Base-by-base conservation (phyloP, 352 stramenopile species). In the Phytophthora sojae region DNA sequence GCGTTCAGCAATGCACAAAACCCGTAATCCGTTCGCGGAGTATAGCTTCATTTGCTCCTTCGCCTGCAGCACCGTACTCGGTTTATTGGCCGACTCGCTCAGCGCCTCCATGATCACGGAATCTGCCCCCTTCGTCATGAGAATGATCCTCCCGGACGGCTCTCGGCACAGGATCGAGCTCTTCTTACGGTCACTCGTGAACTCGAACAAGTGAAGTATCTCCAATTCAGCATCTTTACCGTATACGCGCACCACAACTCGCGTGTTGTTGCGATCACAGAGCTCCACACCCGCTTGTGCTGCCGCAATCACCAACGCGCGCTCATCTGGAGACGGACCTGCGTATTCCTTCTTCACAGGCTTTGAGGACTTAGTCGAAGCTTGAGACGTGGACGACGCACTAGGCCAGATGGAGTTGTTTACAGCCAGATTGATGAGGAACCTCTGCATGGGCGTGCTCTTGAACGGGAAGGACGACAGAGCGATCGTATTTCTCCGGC, bases 101-200 rank as follows among this genome's bases (percentile, higher is more conserved):
- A 89, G 61, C 19, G 86, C 60, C 3, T 78, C 67, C 11, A 97
- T 69, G 4, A 98, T 86, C 19, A 96, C 83, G 1, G 86, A 94
- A 66, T 98, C 94, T 0, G 94, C 94, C n/a, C 94, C 94, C 81
- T 98, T 96, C 49, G 69, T 83, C 47, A 91, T 81, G 35, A 94
- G 37, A 14, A 89, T 61, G 12, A 86, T 70, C 15, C 63, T 71
- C 6, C 73, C 73, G 3, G 69, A 70, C 0, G 68, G 42, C 12
- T 85, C 70, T 9, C 80, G 77, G 49, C 75, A 85, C 4, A 90
- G 19, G 1, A 90, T 80, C 2, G 84, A 92, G 59, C 83, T 94
- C 61, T 89, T 89, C 60, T 91, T 92, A 8, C 86, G 74, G 15
- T 90, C 79, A 15, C 80, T 89, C 9, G 82, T 84, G 58, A 92